These are phyloP conservation scores for Leucocoprinus leucothites DNA, from an alignment of 768 basidiomycete genomes.

Conservation along the genomic window DNA sequence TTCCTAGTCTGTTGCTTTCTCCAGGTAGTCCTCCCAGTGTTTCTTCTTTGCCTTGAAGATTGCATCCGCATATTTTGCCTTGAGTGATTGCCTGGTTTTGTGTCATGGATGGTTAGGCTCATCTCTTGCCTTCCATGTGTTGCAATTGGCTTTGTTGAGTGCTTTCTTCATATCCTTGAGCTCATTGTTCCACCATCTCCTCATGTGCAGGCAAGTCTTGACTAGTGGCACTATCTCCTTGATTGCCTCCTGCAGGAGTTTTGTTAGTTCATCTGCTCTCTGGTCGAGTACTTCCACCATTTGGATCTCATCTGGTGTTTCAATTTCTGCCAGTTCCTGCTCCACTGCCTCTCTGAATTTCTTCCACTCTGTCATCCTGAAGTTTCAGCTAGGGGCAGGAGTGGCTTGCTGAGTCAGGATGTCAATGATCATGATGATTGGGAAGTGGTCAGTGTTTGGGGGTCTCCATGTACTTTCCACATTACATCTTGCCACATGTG, in stretches of 20 bases:
- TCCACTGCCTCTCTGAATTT: constrained; percentile 20
- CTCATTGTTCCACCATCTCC: constrained; percentile 21
- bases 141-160: constrained; percentile 13
- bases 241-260: constrained; percentile 10
- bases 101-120: constrained; percentile 22
- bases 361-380: constrained; percentile 17
- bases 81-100: constrained; percentile 8
- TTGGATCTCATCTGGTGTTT: not conserved
- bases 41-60: constrained; percentile 20
- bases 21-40: constrained; percentile 27
- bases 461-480: constrained; percentile 15
- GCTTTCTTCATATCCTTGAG: constrained; percentile 19
- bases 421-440: constrained; percentile 29
- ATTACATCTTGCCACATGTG: constrained; percentile 25
- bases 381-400: constrained; percentile 11
- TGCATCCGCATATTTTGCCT: constrained; percentile 15
- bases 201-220: constrained; percentile 8
- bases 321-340: constrained; percentile 19
- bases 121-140: constrained; percentile 6
- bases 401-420: not conserved
- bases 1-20: constrained; percentile 9
- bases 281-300: not conserved
- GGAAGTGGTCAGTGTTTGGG: constrained; percentile 36
- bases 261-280: constrained; percentile 2
- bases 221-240: not conserved